Evolutionary conservation across 2,329 filamentous ascomycete species (phyloP).

Genomic region (Pyrenochaeta sp.): DNA sequence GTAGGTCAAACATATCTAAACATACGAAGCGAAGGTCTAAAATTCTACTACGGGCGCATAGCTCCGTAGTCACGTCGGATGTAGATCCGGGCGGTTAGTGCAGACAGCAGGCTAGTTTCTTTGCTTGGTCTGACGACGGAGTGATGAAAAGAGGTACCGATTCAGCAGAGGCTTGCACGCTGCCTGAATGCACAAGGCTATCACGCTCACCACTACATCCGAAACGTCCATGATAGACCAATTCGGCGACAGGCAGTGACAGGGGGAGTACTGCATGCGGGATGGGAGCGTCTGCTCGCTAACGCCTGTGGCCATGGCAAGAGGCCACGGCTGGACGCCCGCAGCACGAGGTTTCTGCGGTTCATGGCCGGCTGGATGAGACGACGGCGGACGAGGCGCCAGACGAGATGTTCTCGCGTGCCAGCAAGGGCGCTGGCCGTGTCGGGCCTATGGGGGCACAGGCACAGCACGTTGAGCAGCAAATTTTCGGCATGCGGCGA

Average conservation of each 20-base stretch:
- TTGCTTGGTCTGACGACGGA: slow-evolving; percentile 21
- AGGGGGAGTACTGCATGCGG: slow-evolving; percentile 27
- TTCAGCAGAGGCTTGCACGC: slow-evolving; percentile 25
- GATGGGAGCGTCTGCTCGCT: slow-evolving; percentile 25
- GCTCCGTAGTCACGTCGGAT: slow-evolving; percentile 33
- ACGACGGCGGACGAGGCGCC: slow-evolving; percentile 22
- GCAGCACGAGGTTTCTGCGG: slow-evolving; percentile 25
- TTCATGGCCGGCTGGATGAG: slow-evolving; percentile 15
- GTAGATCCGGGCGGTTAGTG: slow-evolving; percentile 37
- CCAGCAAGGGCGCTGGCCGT: slow-evolving; percentile 24
- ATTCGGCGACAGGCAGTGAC: slow-evolving; percentile 26
- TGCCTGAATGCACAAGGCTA: slow-evolving; percentile 18
- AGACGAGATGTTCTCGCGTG: slow-evolving; percentile 10
- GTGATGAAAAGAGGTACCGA: no score
- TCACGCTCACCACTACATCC: slow-evolving; percentile 23
- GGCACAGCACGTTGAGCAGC: slow-evolving; percentile 22
- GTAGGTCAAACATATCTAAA: slow-evolving; percentile 12
- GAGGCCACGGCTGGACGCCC: slow-evolving; percentile 23
- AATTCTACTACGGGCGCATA: slow-evolving; percentile 25
- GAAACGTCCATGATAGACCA: slow-evolving; percentile 20
- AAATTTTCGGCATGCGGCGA: slow-evolving; percentile 27
- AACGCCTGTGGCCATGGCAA: slow-evolving; percentile 25
- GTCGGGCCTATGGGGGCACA: slow-evolving; percentile 15
- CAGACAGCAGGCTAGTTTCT: slow-evolving; percentile 13
- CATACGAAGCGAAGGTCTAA: slow-evolving; percentile 26